phyloP scores from a whole-genome alignment of 1,284 basidiomycete genomes.

The Marasmius tenuissimus region DNA sequence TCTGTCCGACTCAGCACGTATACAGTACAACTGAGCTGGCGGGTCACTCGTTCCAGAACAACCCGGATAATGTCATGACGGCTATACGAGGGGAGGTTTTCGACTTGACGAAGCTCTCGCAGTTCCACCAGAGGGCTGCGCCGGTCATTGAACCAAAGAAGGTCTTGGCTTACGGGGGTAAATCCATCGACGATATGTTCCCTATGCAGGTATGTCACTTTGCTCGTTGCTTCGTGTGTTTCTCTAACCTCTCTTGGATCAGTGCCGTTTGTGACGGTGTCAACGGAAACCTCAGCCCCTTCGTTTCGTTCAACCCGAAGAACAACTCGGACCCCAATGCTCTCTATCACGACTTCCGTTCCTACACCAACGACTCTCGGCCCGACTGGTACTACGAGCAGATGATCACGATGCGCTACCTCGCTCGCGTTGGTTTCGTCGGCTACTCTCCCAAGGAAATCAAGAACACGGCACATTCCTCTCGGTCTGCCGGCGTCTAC shows the following conservation, averaged over 20 bases:
- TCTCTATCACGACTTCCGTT: slow-evolving; percentile 96
- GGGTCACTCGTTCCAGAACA: slow-evolving; percentile 63
- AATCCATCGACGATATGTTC: slow-evolving; percentile 80
- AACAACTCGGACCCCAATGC: slow-evolving; percentile 83
- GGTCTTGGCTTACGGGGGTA: slow-evolving; percentile 82
- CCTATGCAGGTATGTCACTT: slow-evolving; percentile 78
- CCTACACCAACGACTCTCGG: slow-evolving; percentile 82
- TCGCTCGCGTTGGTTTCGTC: slow-evolving; percentile 85
- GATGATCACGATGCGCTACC: slow-evolving; percentile 90
- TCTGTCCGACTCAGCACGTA: slow-evolving; percentile 94
- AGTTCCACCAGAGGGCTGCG: slow-evolving; percentile 68
- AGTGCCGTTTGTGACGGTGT: slow-evolving; percentile 92
- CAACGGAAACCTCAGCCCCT: slow-evolving; percentile 80
- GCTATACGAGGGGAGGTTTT: slow-evolving; percentile 94
- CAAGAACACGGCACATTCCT: slow-evolving; percentile 57
- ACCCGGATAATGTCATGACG: slow-evolving; percentile 77
- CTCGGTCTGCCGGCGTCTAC: slow-evolving; percentile 75
- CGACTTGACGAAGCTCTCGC: slow-evolving; percentile 64
- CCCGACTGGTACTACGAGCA: slow-evolving; percentile 98
- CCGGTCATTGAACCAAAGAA: slow-evolving; percentile 75
- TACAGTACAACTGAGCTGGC: slow-evolving; percentile 80
- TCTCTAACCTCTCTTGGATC: slow-evolving; percentile 51
- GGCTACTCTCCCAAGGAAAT: slow-evolving; percentile 86
- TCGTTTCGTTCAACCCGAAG: slow-evolving; percentile 74
- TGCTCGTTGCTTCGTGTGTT: neutral